Evolutionary conservation across 2,329 filamentous ascomycete species (phyloP).

Genomic region (Emergomyces pasteurianus): DNA sequence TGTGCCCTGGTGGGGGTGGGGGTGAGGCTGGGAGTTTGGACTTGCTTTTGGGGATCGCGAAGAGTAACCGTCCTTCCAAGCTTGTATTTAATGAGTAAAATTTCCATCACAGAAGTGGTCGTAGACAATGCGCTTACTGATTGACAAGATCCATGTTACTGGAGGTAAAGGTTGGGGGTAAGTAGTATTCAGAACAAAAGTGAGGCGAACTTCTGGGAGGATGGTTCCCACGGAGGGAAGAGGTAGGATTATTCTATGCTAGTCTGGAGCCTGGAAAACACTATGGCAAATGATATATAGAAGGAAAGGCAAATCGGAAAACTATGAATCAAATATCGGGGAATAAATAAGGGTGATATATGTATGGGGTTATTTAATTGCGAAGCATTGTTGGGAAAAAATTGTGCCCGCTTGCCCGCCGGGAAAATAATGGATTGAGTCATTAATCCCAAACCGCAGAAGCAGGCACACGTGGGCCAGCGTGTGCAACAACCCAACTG

Average conservation of each 20-base stretch:
- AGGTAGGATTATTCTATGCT: background rate
- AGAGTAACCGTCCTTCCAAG: constrained; percentile 83
- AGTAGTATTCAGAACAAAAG: too few relatives aligned
- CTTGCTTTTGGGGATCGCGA: constrained; percentile 97
- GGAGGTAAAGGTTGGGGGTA: too few relatives aligned
- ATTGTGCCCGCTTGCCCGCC: background rate
- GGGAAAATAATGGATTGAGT: background rate
- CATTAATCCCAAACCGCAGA: background rate
- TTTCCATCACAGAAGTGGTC: constrained; percentile 4
- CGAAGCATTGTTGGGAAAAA: too few relatives aligned
- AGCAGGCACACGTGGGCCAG: background rate
- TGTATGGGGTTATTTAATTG: background rate
- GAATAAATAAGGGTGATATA: background rate
- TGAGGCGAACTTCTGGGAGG: background rate
- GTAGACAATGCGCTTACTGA: constrained; percentile 36
- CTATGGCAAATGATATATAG: background rate
- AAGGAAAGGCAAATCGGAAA: background rate
- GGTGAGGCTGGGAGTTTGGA: too few relatives aligned
- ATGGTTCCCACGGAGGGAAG: background rate
- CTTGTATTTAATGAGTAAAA: constrained; percentile 33
- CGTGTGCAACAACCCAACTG: background rate
- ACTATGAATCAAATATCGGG: background rate
- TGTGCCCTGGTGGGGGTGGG: background rate
- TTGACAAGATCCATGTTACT: constrained; percentile 49
- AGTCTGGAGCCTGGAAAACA: background rate